These are phyloP conservation scores for Plasmodium gaboni DNA, from an alignment of 169 alveolate genomes.

Conservation along the genomic window DNA sequence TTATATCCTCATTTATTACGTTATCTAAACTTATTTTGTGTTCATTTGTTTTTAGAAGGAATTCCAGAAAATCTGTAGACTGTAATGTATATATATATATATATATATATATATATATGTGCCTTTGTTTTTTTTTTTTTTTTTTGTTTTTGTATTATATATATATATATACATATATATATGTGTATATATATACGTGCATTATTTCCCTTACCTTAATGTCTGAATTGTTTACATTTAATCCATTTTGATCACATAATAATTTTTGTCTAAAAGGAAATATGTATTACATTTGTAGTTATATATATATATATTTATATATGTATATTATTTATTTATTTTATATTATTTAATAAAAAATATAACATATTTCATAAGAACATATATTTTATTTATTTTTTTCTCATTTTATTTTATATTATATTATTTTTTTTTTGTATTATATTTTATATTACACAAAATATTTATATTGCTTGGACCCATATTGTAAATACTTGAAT, in stretches of 20 bases:
- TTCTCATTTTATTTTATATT: neutral
- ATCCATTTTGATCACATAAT: neutral
- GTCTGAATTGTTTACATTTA: neutral
- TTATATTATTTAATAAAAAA: no score
- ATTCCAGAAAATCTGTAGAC: constrained; percentile 40
- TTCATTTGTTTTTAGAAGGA: constrained; percentile 32
- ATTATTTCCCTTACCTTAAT: no score
- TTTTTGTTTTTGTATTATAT: no score
- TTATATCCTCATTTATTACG: no score
- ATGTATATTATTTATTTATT: neutral
- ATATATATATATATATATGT: no score
- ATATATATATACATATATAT: no score
- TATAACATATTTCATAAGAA: neutral
- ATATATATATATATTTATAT: neutral
- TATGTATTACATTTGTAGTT: neutral
- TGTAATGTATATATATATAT: neutral
- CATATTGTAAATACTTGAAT: constrained; percentile 48
- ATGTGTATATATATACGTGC: no score
- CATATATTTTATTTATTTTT: neutral
- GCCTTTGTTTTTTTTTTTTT: constrained; percentile 5
- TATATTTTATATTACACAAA: constrained; percentile 17
- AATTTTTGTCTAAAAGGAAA: constrained; percentile 1
- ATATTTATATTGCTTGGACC: constrained; percentile 34
- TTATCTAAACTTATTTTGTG: neutral
- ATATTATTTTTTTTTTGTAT: neutral